Evolutionary conservation across 768 basidiomycete genomes (phyloP).

Genomic region (Naganishia randhawae): DNA sequence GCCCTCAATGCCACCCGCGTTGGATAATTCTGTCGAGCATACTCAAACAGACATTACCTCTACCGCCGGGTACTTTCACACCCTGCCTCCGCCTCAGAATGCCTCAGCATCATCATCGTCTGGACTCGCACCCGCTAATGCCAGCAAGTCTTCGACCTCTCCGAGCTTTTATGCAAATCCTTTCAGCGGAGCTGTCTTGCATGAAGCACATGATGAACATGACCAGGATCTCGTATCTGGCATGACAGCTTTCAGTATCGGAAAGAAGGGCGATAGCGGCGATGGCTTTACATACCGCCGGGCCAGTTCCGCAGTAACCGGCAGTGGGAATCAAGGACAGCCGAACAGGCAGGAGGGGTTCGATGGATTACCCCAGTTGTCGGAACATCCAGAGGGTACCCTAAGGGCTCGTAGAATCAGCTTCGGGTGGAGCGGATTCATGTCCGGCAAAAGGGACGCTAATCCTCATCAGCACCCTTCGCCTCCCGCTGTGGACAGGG

Average conservation of each 20-base stretch:
- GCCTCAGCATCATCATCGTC: not conserved
- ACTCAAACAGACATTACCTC: constrained; percentile 16
- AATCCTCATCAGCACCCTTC: not conserved
- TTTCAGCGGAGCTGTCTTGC: constrained; percentile 12
- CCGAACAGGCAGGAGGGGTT: not conserved
- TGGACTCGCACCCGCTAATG: not conserved
- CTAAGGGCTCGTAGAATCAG: not conserved
- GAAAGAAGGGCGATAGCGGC: not conserved
- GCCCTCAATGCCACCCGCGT: not conserved
- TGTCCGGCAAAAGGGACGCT: constrained; percentile 5
- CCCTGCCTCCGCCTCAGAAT: not conserved
- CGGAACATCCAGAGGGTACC: not conserved
- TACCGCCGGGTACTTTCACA: not conserved
- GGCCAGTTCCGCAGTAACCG: not conserved
- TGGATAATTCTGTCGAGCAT: constrained; percentile 12
- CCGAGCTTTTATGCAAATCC: constrained; percentile 12
- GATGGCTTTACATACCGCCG: not conserved
- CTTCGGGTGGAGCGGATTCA: constrained; percentile 22
- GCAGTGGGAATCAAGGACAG: not conserved
- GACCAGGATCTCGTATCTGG: constrained; percentile 4
- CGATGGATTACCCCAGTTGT: not conserved
- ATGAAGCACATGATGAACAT: constrained; percentile 15
- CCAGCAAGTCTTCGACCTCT: not conserved
- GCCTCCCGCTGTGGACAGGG: not conserved
- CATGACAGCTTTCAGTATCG: constrained; percentile 3